Conservation (phyloP, 2,329 filamentous ascomycete genomes). For the Mycosphaerella sp. region DNA sequence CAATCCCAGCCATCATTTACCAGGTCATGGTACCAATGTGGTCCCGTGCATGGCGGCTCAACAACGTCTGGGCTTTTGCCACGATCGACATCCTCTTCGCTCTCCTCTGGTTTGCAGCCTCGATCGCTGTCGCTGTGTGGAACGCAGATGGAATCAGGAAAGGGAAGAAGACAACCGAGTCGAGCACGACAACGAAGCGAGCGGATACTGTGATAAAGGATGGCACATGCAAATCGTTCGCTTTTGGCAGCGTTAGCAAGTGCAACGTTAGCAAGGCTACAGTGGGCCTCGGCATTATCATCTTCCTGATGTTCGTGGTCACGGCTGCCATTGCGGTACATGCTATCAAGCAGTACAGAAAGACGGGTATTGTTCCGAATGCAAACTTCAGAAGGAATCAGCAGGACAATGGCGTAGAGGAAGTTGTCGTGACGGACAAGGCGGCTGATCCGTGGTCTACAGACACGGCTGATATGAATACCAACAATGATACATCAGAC, state of each 20-base stretch:
- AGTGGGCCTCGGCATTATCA: slow-evolving; percentile 51
- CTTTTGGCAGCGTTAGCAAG: slow-evolving; percentile 49
- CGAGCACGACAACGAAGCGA: slow-evolving; percentile 10
- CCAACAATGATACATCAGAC: slow-evolving; percentile 9
- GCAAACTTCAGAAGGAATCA: slow-evolving; percentile 37
- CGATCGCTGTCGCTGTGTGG: slow-evolving; percentile 52
- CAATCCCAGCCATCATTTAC: slow-evolving; percentile 53
- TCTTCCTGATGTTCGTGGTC: slow-evolving; percentile 51
- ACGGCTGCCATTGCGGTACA: slow-evolving; percentile 51
- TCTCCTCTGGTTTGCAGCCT: slow-evolving; percentile 55
- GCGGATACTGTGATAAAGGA: slow-evolving; percentile 26
- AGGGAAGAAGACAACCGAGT: slow-evolving; percentile 38
- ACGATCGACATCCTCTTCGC: slow-evolving; percentile 50
- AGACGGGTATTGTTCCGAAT: slow-evolving; percentile 49
- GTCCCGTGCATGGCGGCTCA: slow-evolving; percentile 52
- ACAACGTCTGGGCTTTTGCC: slow-evolving; percentile 56
- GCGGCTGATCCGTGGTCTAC: slow-evolving; percentile 43
- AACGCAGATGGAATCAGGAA: slow-evolving; percentile 50
- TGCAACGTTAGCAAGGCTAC: slow-evolving; percentile 53
- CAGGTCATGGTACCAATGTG: slow-evolving; percentile 57
- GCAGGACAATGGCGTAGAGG: slow-evolving; percentile 22
- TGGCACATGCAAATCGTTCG: slow-evolving; percentile 50
- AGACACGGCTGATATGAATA: slow-evolving; percentile 36
- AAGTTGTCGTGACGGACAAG: slow-evolving; percentile 33
- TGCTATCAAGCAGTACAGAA: slow-evolving; percentile 51